These are phyloP conservation scores for Elsinoe arachidis DNA, from an alignment of 2,329 filamentous ascomycete species.

Conservation along the genomic window DNA sequence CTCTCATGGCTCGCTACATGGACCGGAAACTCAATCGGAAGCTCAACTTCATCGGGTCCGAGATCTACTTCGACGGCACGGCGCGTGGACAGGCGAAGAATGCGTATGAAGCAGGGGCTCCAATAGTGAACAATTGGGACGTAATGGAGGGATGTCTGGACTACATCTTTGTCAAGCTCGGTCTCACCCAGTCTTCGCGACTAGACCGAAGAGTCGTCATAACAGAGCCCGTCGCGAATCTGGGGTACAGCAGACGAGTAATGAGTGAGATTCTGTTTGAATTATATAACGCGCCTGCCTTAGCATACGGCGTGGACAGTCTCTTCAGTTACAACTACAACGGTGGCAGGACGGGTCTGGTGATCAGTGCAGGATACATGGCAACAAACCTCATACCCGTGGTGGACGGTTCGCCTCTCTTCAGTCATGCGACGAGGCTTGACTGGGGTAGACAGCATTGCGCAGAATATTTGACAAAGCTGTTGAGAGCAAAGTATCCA, in stretches of 20 bases:
- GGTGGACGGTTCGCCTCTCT: slow-evolving; percentile 71
- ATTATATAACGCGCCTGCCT: slow-evolving; percentile 80
- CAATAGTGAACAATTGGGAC: slow-evolving; percentile 95
- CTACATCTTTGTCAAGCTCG: slow-evolving; percentile 89
- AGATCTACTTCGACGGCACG: slow-evolving; percentile 91
- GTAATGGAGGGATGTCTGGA: slow-evolving; percentile 91
- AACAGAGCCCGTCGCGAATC: slow-evolving; percentile 89
- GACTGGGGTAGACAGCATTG: slow-evolving; percentile 93
- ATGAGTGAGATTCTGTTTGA: slow-evolving; percentile 98
- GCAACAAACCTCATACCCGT: slow-evolving; percentile 94
- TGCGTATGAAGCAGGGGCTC: slow-evolving; percentile 82
- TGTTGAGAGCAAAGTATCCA: slow-evolving; percentile 86
- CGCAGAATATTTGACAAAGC: slow-evolving; percentile 82
- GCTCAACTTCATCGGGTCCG: slow-evolving; percentile 83
- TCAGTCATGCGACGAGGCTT: slow-evolving; percentile 75
- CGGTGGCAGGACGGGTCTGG: slow-evolving; percentile 73
- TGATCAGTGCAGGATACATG: slow-evolving; percentile 86
- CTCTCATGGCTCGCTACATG: slow-evolving; percentile 89
- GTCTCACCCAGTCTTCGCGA: slow-evolving; percentile 65
- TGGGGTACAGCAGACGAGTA: slow-evolving; percentile 67
- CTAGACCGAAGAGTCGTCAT: slow-evolving; percentile 86
- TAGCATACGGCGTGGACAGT: slow-evolving; percentile 92
- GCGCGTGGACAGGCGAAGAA: slow-evolving; percentile 83
- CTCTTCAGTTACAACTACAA: slow-evolving; percentile 95
- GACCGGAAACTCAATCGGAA: slow-evolving; percentile 89